Conservation (phyloP, 139 green algal species). For the Picochlorum sp. region DNA sequence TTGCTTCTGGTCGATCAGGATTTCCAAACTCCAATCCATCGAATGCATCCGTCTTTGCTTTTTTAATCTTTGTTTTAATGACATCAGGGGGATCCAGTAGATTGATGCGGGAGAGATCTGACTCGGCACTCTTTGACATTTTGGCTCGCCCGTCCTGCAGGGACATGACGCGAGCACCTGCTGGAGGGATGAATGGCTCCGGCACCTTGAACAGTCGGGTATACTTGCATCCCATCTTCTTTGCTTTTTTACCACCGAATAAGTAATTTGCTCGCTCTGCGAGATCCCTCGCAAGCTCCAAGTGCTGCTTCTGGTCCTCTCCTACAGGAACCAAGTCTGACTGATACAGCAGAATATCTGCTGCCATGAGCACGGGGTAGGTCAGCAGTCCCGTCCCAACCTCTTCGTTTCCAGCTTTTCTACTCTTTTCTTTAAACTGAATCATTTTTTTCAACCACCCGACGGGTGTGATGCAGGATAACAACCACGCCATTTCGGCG, state of each 20-base stretch:
- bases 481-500: conserved; percentile 88
- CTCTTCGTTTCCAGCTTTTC: conserved; percentile 46
- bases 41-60: conserved; percentile 79
- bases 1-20: conserved; percentile 81
- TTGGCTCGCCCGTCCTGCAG: conserved; percentile 90
- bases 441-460: conserved; percentile 96
- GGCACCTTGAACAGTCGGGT: conserved; percentile 77
- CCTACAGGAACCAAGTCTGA: conserved; percentile 94
- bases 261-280: conserved; percentile 77
- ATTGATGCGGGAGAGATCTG: conserved; percentile 86
- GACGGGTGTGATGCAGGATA: conserved; percentile 85
- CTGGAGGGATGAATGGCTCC: conserved; percentile 85
- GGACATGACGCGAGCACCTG: conserved; percentile 91
- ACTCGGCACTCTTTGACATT: conserved; percentile 92
- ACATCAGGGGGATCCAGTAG: conserved; percentile 77
- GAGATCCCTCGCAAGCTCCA: conserved; percentile 54
- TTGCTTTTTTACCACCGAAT: conserved; percentile 91
- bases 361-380: conserved; percentile 98
- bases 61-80: conserved; percentile 85
- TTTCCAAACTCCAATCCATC: conserved; percentile 80
- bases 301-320: conserved; percentile 97
- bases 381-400: conserved; percentile 89
- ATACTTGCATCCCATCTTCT: conserved; percentile 87
- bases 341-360: conserved; percentile 98
- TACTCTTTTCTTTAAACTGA: conserved; percentile 96